Base-by-base conservation (phyloP, 208 protist species). In the Lotmaria passim region DNA sequence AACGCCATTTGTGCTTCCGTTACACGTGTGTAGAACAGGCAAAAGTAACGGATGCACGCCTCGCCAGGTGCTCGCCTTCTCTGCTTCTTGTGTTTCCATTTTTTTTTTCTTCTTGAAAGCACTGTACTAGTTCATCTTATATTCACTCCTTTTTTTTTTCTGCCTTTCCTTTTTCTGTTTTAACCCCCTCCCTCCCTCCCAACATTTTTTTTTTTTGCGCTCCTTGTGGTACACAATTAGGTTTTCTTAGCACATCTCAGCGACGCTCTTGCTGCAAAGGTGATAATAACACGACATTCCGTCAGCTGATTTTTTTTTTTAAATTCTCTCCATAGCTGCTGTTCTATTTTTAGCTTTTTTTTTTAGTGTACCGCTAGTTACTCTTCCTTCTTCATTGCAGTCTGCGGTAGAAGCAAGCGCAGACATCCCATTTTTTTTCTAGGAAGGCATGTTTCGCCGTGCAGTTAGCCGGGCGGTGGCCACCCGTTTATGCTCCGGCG, bases 381-480 rank as follows among this genome's bases (percentile, higher is more conserved):
- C 41, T 46, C 11, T 46, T 46, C 5, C n/a, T 46, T 46, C 15
- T 46, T 3, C 41, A 15, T 46, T 21, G 3, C 41, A 6, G 10
- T n/a, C 41, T n/a, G 6, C n/a, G 14, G 15, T 46, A 17, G 41
- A 21, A 46, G 11, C 4, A 19, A 10, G 11, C 41, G 41, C n/a
- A 46, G 41, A 46, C 41, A 46, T 46, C 15, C 21, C 38, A 0
- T 5, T 62, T 38, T 62, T 33, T 33, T 34, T 17, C 7, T 31
- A 55, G 26, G 48, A 2, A 28, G 11, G 15, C 26, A 67, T 71
- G 59, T 36, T 71, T 14, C 78, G 72, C 7, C 78, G 72, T 56
- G 72, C 57, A 1, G 7, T 28, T 5, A 66, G 61, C 19, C 51
- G 31, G 34, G 53, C 43, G 5, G 70, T 64, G 11, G 33, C 61